A percentile compares a stretch with the other conserved stretches of the same genome.
These are phyloP conservation scores for Pseudohalonectria lignicola DNA, from an alignment of 2,329 filamentous ascomycete species.

Conservation along the genomic window DNA sequence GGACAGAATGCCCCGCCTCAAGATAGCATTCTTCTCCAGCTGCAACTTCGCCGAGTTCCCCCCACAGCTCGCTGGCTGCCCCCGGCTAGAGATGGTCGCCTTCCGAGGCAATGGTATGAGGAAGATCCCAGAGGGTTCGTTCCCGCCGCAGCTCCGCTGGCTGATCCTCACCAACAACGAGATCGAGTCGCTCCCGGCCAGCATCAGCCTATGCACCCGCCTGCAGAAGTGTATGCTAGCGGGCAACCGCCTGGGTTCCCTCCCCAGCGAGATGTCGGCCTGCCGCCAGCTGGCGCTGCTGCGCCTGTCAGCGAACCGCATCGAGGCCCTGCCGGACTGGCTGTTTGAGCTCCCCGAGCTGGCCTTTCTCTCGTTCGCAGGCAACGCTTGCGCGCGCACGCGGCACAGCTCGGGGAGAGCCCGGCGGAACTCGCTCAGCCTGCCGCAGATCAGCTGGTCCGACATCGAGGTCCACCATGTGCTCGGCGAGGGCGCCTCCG, in stretches of 20 bases:
- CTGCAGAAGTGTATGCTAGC: conserved; percentile 39
- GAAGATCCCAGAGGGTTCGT: conserved; percentile 23
- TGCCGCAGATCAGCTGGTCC: conserved; percentile 27
- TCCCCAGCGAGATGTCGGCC: conserved; percentile 29
- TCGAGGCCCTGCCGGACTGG: conserved; percentile 28
- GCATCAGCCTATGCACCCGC: conserved; percentile 27
- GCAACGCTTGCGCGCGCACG: conserved; percentile 28
- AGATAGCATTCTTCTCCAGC: conserved; percentile 33
- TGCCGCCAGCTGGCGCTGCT: conserved; percentile 31
- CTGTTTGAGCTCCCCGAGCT: conserved; percentile 31
- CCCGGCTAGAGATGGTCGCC: conserved; percentile 34
- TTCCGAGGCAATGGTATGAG: conserved; percentile 35
- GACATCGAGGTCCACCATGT: conserved; percentile 26
- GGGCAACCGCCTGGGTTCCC: conserved; percentile 25
- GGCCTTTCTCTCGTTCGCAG: conserved; percentile 33
- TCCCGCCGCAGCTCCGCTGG: conserved; percentile 32
- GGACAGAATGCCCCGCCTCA: conserved; percentile 26
- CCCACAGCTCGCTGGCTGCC: conserved; percentile 26
- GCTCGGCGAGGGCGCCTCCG: conserved; percentile 33
- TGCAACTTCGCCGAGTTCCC: conserved; percentile 33
- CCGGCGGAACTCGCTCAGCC: conserved; percentile 7
- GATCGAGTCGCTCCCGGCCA: conserved; percentile 24
- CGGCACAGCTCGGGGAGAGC: conserved; percentile 7
- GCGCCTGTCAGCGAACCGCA: conserved; percentile 29
- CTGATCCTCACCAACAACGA: conserved; percentile 35